phyloP scores from a whole-genome alignment of 2,329 filamentous ascomycete genomes.

The Claviceps pusilla region DNA sequence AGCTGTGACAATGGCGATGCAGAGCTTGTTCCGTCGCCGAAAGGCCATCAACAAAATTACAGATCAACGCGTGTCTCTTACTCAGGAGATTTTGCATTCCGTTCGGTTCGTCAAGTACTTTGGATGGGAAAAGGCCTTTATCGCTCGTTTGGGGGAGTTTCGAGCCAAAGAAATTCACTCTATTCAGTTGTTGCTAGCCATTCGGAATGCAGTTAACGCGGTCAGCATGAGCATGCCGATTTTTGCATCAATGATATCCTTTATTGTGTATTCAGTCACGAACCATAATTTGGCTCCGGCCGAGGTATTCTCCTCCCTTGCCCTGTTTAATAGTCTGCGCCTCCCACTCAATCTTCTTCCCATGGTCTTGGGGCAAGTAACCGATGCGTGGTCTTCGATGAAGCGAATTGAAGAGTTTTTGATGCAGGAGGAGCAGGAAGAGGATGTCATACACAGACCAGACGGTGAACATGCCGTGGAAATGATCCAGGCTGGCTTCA shows the following conservation, averaged over 20 bases:
- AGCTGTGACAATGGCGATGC: conserved; percentile 61
- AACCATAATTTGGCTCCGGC: conserved; percentile 58
- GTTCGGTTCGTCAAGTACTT: conserved; percentile 95
- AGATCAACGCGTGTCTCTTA: conserved; percentile 79
- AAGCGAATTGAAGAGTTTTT: conserved; percentile 80
- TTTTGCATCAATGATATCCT: conserved; percentile 88
- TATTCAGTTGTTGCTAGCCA: conserved; percentile 71
- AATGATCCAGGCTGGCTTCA: conserved; percentile 61
- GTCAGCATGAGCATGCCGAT: conserved; percentile 76
- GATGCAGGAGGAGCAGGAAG: conserved; percentile 67
- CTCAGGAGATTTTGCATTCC: conserved; percentile 80
- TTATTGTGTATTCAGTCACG: conserved; percentile 63
- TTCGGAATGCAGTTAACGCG: conserved; percentile 73
- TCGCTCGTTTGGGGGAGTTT: conserved; percentile 59
- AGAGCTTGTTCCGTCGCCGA: conserved; percentile 59
- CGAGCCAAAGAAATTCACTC: conserved; percentile 61
- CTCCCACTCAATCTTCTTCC: conserved; percentile 83
- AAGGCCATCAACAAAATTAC: conserved; percentile 82
- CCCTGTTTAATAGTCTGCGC: conserved; percentile 81
- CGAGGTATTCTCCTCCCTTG: conserved; percentile 79
- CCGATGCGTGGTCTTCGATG: conserved; percentile 76
- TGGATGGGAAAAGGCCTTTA: conserved; percentile 82
- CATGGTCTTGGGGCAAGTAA: conserved; percentile 73
- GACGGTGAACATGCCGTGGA: conserved; percentile 56
- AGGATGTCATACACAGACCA: conserved; percentile 43